Conservation (phyloP, 106 monocot genomes). For the Gastrodia elata region DNA sequence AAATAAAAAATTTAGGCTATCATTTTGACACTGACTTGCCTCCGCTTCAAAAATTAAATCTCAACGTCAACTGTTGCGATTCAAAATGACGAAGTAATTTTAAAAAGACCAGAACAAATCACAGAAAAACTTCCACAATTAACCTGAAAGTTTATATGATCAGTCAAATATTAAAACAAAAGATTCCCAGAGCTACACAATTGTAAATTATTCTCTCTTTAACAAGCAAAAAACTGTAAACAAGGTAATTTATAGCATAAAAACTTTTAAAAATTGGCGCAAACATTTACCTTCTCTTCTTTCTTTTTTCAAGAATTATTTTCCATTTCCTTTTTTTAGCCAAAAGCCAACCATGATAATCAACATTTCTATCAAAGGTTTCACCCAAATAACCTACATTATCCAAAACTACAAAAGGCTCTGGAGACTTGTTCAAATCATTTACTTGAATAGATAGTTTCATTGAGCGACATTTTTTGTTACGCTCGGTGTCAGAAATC, state of each 20-base stretch:
- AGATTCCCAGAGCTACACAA: not conserved
- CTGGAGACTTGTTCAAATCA: conserved; percentile 5
- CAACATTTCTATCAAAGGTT: conserved; percentile 43
- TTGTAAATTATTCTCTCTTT: not conserved
- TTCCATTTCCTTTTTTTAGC: conserved; percentile 93
- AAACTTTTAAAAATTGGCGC: not conserved
- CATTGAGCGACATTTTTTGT: conserved; percentile 34
- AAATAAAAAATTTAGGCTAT: not conserved
- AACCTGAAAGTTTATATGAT: not conserved
- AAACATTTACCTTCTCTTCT: conserved; percentile 50
- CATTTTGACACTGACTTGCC: not conserved
- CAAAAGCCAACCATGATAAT: conserved; percentile 97
- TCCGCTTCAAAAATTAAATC: not conserved
- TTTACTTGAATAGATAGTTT: conserved; percentile 17
- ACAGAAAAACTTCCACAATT: not conserved
- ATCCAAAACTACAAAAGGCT: conserved; percentile 17
- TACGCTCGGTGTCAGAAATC: conserved; percentile 22
- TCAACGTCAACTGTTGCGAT: not conserved
- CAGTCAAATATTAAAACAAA: not conserved
- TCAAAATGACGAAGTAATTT: not conserved
- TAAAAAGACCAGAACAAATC: not conserved
- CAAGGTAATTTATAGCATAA: not conserved
- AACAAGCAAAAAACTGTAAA: not conserved
- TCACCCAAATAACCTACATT: conserved; percentile 25
- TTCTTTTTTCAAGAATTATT: conserved; percentile 52